phyloP scores from a whole-genome alignment of 805 yeast genomes.

The Wickerhamiella bombiphila region DNA sequence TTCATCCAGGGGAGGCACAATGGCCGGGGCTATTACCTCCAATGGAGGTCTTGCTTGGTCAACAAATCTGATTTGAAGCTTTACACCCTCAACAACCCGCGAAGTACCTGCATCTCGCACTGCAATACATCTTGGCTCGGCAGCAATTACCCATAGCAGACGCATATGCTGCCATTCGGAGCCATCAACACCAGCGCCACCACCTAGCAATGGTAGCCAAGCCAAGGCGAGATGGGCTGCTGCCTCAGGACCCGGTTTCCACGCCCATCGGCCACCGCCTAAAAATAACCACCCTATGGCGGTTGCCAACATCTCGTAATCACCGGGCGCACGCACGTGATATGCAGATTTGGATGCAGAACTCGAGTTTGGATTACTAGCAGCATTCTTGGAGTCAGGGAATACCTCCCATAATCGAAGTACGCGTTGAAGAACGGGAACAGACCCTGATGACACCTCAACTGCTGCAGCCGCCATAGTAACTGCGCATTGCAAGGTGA shows the following conservation, averaged over 20 bases:
- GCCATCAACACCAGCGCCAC: constrained; percentile 15
- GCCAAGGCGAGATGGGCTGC: constrained; percentile 59
- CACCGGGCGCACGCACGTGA: too few relatives aligned
- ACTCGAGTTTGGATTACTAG: not conserved
- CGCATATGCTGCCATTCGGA: constrained; percentile 65
- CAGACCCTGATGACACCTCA: constrained; percentile 87
- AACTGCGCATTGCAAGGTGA: constrained; percentile 43
- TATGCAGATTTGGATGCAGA: too few relatives aligned
- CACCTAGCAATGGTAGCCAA: constrained; percentile 9
- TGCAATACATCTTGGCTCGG: constrained; percentile 68
- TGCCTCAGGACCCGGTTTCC: constrained; percentile 46
- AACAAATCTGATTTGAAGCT: constrained; percentile 26
- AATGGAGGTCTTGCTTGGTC: constrained; percentile 7
- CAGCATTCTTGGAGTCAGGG: not conserved
- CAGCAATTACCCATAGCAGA: constrained; percentile 81
- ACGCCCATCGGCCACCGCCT: constrained; percentile 86
- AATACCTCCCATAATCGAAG: constrained; percentile 35
- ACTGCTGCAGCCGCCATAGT: constrained; percentile 54
- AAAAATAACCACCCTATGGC: constrained; percentile 78
- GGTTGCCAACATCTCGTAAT: constrained; percentile 7
- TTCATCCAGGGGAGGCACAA: constrained; percentile 44
- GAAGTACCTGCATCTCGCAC: constrained; percentile 53
- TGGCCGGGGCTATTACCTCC: constrained; percentile 42
- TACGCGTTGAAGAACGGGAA: constrained; percentile 58
- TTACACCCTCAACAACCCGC: constrained; percentile 30